A percentile compares a stretch with the other conserved stretches of the same genome.
phyloP scores from a whole-genome alignment of 2,329 filamentous ascomycete genomes.

The Dothideomycetidae sp. region DNA sequence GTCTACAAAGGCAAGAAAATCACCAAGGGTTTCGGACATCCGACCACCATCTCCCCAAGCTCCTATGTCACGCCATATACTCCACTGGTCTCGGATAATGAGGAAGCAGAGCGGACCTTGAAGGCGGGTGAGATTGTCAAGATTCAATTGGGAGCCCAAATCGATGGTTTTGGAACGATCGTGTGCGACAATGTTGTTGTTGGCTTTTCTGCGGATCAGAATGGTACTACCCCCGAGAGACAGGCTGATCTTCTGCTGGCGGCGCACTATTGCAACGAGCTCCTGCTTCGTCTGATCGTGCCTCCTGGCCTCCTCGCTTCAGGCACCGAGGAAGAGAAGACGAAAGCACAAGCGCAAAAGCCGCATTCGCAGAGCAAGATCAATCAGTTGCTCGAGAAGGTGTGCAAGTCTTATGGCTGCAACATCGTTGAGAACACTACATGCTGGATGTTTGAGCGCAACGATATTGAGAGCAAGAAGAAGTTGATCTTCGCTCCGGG shows the following conservation, averaged over 20 bases:
- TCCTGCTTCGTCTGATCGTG: slow-evolving; percentile 78
- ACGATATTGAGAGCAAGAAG: slow-evolving; percentile 96
- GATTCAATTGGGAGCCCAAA: slow-evolving; percentile 98
- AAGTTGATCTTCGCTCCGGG: slow-evolving; percentile 87
- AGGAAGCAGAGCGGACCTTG: slow-evolving; percentile 66
- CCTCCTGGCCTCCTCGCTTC: slow-evolving; percentile 73
- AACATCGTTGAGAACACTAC: slow-evolving; percentile 96
- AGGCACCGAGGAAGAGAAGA: slow-evolving; percentile 87
- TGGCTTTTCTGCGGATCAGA: slow-evolving; percentile 44
- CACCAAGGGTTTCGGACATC: slow-evolving; percentile 83
- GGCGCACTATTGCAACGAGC: slow-evolving; percentile 89
- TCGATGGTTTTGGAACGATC: slow-evolving; percentile 92
- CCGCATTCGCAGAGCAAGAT: slow-evolving; percentile 76
- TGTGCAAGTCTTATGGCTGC: slow-evolving; percentile 80
- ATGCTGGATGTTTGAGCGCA: slow-evolving; percentile 88
- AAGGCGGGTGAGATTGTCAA: slow-evolving; percentile 83
- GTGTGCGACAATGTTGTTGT: slow-evolving; percentile 86
- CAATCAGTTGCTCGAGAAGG: slow-evolving; percentile 74
- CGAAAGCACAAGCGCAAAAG: slow-evolving; percentile 68
- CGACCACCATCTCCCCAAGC: slow-evolving; percentile 86
- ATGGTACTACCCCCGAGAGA: slow-evolving; percentile 47
- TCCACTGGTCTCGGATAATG: slow-evolving; percentile 69
- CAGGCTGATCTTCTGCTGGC: slow-evolving; percentile 79
- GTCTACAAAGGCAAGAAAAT: slow-evolving; percentile 99
- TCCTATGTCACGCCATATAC: slow-evolving; percentile 96